Evolutionary conservation across 1,284 basidiomycete species (phyloP).

Genomic region (Somion occarium): DNA sequence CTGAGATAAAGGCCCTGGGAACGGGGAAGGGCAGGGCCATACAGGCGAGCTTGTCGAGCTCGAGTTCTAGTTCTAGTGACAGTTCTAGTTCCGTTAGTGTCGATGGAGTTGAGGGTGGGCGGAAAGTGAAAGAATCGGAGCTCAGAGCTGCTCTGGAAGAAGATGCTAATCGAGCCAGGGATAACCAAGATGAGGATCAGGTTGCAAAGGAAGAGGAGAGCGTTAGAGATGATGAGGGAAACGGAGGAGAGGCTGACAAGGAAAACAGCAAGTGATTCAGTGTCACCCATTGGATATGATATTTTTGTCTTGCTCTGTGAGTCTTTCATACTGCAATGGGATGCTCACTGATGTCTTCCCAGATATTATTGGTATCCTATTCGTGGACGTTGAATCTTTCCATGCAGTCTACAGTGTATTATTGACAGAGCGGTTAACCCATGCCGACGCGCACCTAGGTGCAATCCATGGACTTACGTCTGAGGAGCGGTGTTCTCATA

Average conservation of each 20-base stretch:
- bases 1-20: conserved; percentile 19
- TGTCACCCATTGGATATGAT: too few species aligned
- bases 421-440: too few species aligned
- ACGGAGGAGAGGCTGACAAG: neutral
- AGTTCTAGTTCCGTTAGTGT: conserved; percentile 9
- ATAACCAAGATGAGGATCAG: conserved; percentile 17
- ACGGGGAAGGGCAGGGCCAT: conserved; percentile 17
- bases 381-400: too few species aligned
- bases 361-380: too few species aligned
- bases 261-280: too few species aligned
- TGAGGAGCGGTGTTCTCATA: too few species aligned
- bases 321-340: neutral
- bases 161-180: conserved; percentile 19
- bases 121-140: conserved; percentile 6
- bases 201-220: conserved; percentile 17
- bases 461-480: too few species aligned
- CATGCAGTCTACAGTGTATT: too few species aligned
- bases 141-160: conserved; percentile 15
- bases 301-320: neutral
- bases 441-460: too few species aligned
- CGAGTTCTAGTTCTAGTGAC: conserved; percentile 8
- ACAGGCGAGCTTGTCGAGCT: conserved; percentile 11
- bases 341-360: neutral
- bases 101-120: conserved; percentile 8
- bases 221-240: neutral